Evolutionary conservation across 345 rosid genomes (phyloP), one percentile per base, ranked within the genome.

Genomic region (Hibiscus tridactylites): DNA sequence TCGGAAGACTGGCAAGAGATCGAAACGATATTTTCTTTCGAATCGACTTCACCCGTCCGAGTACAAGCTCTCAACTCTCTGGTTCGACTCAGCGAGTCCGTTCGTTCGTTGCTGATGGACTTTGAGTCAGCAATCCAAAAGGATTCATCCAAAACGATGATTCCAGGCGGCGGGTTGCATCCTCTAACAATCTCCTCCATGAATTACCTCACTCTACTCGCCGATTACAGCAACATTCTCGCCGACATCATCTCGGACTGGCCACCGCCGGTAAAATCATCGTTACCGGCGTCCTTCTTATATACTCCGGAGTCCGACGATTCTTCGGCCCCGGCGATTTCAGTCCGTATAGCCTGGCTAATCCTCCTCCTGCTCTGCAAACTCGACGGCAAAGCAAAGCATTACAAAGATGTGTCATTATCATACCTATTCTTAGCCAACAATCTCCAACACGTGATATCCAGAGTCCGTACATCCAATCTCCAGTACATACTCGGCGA

Each of bases 341-440:
- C 81, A 35, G 9, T 58, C 15, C 83, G 84, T 44, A 17, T 88
- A 37, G 88, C 90, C 13, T 85, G 89, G 93, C 47, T 90, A 16
- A 71, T 90, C 54, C 86, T 88, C 21, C 78, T 85, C 21, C 82
- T 91, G 2, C 87, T 90, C 1, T 87, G 90, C 76, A 90, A 83
- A 59, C 85, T 91, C 65, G 96, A 90, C 81, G 73, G 71, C 21
- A 91, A 87, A 79, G 83, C 90, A 3, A 77, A 88, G 71, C 81
- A 65, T 28, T 90, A 87, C 82, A 88, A 85, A 35, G 85, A 84
- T 54, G 76, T 76, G n/a, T 77, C 91, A 3, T 13, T 78, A 26
- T 77, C 84, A 17, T 87, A 88, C 70, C 85, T 91, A 71, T 91
- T 87, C 86, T 72, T 91, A 24, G 89, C 91, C 8, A 91, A 88